Evolutionary conservation across 352 stramenopile genomes (phyloP).

Genomic region (Globisporangium solare): DNA sequence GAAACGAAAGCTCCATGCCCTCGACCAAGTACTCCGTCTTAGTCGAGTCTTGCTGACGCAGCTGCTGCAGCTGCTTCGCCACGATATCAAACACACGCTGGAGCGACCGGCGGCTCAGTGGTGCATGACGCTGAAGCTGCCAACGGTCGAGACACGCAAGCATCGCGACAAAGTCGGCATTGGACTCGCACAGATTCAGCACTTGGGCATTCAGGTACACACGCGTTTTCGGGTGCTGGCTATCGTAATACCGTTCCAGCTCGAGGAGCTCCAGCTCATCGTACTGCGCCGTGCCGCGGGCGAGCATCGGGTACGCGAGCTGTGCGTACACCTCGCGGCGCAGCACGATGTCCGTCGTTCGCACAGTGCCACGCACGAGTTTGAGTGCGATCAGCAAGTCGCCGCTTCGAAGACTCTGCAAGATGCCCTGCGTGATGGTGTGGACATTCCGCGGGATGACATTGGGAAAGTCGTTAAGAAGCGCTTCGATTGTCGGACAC

Average conservation of each 20-base stretch:
- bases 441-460: conserved; percentile 48
- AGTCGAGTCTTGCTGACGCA: conserved; percentile 16
- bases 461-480: conserved; percentile 50
- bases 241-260: conserved; percentile 59
- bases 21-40: conserved; percentile 30
- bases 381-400: conserved; percentile 40
- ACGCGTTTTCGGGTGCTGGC: conserved; percentile 33
- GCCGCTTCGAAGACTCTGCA: conserved; percentile 41
- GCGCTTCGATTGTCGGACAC: conserved; percentile 49
- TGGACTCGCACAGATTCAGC: conserved; percentile 65
- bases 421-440: conserved; percentile 39
- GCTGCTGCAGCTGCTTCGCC: conserved; percentile 39
- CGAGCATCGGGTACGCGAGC: conserved; percentile 57
- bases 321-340: conserved; percentile 61
- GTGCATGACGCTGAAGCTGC: conserved; percentile 32
- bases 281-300: conserved; percentile 16
- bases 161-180: conserved; percentile 55
- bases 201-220: conserved; percentile 46
- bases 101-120: conserved; percentile 41
- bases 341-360: conserved; percentile 34
- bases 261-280: conserved; percentile 45
- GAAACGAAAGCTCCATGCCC: conserved; percentile 48
- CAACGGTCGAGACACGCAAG: conserved; percentile 57
- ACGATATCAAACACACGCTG: conserved; percentile 60
- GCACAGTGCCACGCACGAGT: conserved; percentile 41